A percentile compares a stretch with the other conserved stretches of the same genome.
phyloP scores from a whole-genome alignment of 805 yeast species.

The Tetrapisispora fleetii region DNA sequence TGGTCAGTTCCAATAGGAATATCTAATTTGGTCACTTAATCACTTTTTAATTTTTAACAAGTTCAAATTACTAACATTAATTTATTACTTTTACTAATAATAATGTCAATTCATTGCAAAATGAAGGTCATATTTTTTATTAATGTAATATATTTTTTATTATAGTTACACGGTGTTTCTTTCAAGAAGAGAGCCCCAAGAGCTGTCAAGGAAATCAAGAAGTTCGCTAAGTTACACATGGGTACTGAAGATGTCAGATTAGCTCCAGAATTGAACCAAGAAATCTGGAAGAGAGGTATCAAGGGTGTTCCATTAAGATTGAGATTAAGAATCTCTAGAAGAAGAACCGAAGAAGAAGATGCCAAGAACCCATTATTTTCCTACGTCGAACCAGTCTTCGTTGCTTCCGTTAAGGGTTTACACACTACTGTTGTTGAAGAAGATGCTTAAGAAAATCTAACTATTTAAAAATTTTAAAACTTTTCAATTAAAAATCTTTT shows the following conservation, averaged over 20 bases:
- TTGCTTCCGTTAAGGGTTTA: constrained; percentile 93
- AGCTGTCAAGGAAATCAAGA: constrained; percentile 98
- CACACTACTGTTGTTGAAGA: constrained; percentile 94
- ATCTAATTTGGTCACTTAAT: neutral
- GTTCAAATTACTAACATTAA: neutral
- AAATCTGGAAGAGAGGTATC: constrained; percentile 98
- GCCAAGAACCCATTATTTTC: constrained; percentile 97
- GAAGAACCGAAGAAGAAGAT: constrained; percentile 99
- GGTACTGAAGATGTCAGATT: constrained; percentile 98
- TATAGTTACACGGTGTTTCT: constrained; percentile 92
- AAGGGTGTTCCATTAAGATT: constrained; percentile 97
- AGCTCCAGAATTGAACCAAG: constrained; percentile 97
- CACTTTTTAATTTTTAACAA: neutral
- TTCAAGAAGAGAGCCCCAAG: constrained; percentile 99
- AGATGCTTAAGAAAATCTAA: constrained; percentile 33
- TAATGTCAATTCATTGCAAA: neutral
- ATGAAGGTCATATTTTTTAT: neutral
- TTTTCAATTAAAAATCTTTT: neutral
- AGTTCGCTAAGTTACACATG: constrained; percentile 97
- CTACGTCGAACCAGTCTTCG: constrained; percentile 93
- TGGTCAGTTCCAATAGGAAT: neutral
- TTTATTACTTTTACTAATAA: too few relatives aligned
- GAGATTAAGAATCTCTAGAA: constrained; percentile 97
- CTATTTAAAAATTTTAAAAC: neutral
- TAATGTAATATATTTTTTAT: constrained; percentile 3